A percentile compares a stretch with the other conserved stretches of the same genome.
Conservation (phyloP, 192 early-diverging fungal species). For the Podila epicladia region DNA sequence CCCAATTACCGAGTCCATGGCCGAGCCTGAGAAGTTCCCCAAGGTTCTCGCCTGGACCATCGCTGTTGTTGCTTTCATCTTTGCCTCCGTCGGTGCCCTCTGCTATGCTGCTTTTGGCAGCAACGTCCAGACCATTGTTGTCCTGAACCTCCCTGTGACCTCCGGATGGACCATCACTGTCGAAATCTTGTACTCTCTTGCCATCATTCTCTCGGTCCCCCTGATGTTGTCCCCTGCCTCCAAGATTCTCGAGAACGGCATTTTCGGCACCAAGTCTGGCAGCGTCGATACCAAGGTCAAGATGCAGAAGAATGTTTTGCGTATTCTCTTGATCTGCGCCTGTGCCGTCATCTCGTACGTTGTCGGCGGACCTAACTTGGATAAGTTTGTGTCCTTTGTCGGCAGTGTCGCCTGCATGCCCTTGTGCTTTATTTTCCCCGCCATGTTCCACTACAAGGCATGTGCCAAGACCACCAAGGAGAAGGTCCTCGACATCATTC, state of each 20-base stretch:
- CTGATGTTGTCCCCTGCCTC: constrained; percentile 88
- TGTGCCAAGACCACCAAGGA: constrained; percentile 59
- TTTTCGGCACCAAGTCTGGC: constrained; percentile 73
- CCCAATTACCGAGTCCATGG: constrained; percentile 83
- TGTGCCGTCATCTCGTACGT: constrained; percentile 75
- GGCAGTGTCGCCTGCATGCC: constrained; percentile 80
- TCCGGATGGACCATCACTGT: constrained; percentile 66
- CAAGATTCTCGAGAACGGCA: constrained; percentile 79
- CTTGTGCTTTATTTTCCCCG: constrained; percentile 86
- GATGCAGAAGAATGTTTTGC: constrained; percentile 77
- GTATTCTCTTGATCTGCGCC: constrained; percentile 65
- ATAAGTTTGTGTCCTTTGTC: constrained; percentile 89
- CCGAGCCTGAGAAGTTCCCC: constrained; percentile 81
- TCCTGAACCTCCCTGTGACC: constrained; percentile 81
- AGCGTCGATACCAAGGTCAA: constrained; percentile 76
- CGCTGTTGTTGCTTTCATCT: constrained; percentile 72
- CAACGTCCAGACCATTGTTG: constrained; percentile 84
- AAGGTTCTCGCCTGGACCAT: constrained; percentile 76
- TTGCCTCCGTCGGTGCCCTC: constrained; percentile 77
- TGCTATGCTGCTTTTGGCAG: constrained; percentile 84
- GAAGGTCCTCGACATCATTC: constrained; percentile 64
- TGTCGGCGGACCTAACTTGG: constrained; percentile 74
- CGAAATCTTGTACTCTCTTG: constrained; percentile 85
- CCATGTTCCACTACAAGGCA: constrained; percentile 80
- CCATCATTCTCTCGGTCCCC: constrained; percentile 90